A percentile compares a stretch with the other conserved stretches of the same genome.
Conservation (phyloP, 106 monocot genomes). For the Gastrodia elata region DNA sequence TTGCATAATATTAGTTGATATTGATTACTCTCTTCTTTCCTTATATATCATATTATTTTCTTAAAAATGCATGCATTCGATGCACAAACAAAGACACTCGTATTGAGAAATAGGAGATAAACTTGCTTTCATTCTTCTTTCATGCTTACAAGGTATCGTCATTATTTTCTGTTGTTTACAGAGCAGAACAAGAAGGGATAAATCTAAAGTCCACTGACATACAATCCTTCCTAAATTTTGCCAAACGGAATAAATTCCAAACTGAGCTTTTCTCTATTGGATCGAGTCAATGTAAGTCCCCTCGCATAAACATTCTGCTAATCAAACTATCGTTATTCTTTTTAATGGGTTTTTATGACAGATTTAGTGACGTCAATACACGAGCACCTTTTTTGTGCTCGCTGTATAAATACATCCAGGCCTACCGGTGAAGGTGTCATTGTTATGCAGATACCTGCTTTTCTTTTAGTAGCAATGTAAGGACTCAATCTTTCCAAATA, state of each 20-base stretch:
- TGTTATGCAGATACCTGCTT: constrained; percentile 59
- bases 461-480: constrained; percentile 84
- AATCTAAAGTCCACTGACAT: constrained; percentile 52
- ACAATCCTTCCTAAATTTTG: constrained; percentile 63
- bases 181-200: constrained; percentile 80
- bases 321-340: neutral
- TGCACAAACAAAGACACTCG: too few relatives aligned
- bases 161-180: constrained; percentile 30
- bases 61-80: too few relatives aligned
- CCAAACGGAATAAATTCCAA: constrained; percentile 53
- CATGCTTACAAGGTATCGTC: neutral
- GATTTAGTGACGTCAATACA: constrained; percentile 94
- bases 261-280: constrained; percentile 71
- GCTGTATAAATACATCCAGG: constrained; percentile 73
- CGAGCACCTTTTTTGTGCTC: constrained; percentile 82
- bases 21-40: too few relatives aligned
- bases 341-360: constrained; percentile 11
- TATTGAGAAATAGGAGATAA: neutral
- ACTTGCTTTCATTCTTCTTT: neutral
- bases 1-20: too few relatives aligned
- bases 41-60: too few relatives aligned
- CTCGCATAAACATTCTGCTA: neutral
- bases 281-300: constrained; percentile 61
- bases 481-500: neutral
- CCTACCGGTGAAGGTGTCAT: constrained; percentile 87